These are phyloP conservation scores for Sicyos edulis DNA, from an alignment of 306 rosid species.

Conservation along the genomic window DNA sequence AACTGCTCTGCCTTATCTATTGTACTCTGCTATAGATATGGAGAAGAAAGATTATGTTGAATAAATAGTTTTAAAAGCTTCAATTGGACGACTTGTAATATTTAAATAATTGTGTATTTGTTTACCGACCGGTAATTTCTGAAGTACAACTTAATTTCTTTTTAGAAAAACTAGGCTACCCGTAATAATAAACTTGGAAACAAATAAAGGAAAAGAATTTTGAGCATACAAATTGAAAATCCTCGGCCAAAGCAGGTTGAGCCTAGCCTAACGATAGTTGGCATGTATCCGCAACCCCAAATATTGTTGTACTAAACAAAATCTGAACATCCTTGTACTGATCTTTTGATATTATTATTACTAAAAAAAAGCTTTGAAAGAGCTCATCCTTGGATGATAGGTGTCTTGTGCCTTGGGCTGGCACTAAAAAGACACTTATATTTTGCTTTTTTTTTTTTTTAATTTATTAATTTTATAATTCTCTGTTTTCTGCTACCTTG, in stretches of 20 bases:
- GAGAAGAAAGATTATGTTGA: conserved; percentile 4
- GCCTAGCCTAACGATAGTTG: no score
- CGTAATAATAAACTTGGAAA: not conserved
- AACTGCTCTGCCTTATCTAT: not conserved
- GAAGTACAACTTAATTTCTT: not conserved
- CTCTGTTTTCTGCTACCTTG: conserved; percentile 19
- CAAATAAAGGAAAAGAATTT: not conserved
- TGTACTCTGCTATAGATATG: not conserved
- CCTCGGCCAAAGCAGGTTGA: not conserved
- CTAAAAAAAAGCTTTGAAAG: not conserved
- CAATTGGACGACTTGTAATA: not conserved
- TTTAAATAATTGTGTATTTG: not conserved
- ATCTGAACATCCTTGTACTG: not conserved
- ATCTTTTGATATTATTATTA: not conserved
- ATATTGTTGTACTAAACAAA: no score
- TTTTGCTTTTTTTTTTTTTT: not conserved
- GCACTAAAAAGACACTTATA: not conserved
- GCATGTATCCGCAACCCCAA: no score
- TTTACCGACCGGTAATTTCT: not conserved
- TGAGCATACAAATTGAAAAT: not conserved
- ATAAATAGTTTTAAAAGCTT: not conserved
- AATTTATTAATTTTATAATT: not conserved
- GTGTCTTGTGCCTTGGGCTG: not conserved
- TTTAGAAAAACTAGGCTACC: not conserved
- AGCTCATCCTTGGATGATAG: not conserved